Evolutionary conservation across 805 yeast genomes (phyloP).

Genomic region (Teunomyces funiuensis): DNA sequence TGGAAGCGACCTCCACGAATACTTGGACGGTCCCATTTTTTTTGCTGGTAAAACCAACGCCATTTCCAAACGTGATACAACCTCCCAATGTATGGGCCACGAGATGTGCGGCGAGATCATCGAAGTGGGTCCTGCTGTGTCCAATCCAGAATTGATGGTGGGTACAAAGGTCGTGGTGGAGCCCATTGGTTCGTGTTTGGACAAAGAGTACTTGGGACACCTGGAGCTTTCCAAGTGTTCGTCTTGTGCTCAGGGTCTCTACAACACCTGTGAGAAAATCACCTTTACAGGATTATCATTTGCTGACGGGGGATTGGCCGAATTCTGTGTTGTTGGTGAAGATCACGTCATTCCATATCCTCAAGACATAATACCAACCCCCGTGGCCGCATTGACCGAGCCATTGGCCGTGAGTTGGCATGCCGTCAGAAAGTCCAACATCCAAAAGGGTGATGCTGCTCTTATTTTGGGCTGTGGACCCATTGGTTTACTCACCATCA

Average conservation of each 20-base stretch:
- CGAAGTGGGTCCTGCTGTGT: background rate
- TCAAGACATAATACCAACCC: background rate
- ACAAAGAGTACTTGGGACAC: background rate
- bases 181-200: conserved; percentile 5
- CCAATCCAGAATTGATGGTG: background rate
- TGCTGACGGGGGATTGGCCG: conserved; percentile 7
- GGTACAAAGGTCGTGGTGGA: conserved; percentile 6
- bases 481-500: conserved; percentile 2
- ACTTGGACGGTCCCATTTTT: conserved; percentile 5
- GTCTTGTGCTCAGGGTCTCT: conserved; percentile 3
- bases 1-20: conserved; percentile 5
- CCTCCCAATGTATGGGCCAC: conserved; percentile 4
- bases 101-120: conserved; percentile 6
- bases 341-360: conserved; percentile 3
- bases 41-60: background rate
- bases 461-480: conserved; percentile 6
- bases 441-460: background rate
- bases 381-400: conserved; percentile 5
- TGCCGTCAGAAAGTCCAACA: background rate
- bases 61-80: background rate
- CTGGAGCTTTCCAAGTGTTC: conserved; percentile 1
- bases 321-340: conserved; percentile 4
- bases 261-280: conserved; percentile 4
- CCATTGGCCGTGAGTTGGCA: conserved; percentile 8
- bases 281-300: conserved; percentile 3